phyloP scores from a whole-genome alignment of 805 yeast genomes.

The Priceomyces medius region DNA sequence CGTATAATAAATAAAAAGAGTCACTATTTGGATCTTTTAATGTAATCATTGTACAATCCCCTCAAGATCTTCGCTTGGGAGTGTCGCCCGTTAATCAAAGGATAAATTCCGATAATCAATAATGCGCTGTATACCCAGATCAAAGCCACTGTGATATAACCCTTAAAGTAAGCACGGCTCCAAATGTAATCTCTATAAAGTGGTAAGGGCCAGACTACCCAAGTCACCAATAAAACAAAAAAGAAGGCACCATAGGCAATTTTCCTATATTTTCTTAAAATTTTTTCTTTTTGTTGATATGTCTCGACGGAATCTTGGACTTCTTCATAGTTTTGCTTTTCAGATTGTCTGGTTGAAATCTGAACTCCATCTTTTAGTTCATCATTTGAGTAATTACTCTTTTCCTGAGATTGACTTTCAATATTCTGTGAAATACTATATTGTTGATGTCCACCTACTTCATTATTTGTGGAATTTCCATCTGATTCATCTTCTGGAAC shows the following conservation, averaged over 20 bases:
- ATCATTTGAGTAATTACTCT: neutral
- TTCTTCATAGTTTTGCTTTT: too few relatives aligned
- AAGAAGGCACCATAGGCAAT: slow-evolving; percentile 25
- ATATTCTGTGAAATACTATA: slow-evolving; percentile 1
- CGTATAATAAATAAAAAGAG: too few relatives aligned
- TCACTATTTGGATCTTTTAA: too few relatives aligned
- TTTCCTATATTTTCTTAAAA: neutral
- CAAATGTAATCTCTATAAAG: slow-evolving; percentile 43
- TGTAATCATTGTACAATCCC: slow-evolving; percentile 5
- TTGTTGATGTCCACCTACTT: neutral
- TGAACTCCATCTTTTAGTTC: neutral
- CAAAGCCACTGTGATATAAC: slow-evolving; percentile 37
- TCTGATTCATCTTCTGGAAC: slow-evolving; percentile 1
- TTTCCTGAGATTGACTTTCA: neutral
- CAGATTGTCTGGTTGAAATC: neutral
- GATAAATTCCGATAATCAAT: slow-evolving; percentile 28
- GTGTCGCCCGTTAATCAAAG: slow-evolving; percentile 2
- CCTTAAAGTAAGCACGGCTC: slow-evolving; percentile 33
- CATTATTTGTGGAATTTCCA: neutral
- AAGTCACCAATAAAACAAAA: slow-evolving; percentile 28
- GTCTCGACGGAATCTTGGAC: neutral
- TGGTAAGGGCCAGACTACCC: slow-evolving; percentile 45
- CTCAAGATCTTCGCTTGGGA: neutral
- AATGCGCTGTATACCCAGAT: slow-evolving; percentile 41
- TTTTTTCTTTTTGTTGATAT: neutral